Evolutionary conservation across 192 early-diverging fungal genomes (phyloP).

Genomic region (Backusella westeae): DNA sequence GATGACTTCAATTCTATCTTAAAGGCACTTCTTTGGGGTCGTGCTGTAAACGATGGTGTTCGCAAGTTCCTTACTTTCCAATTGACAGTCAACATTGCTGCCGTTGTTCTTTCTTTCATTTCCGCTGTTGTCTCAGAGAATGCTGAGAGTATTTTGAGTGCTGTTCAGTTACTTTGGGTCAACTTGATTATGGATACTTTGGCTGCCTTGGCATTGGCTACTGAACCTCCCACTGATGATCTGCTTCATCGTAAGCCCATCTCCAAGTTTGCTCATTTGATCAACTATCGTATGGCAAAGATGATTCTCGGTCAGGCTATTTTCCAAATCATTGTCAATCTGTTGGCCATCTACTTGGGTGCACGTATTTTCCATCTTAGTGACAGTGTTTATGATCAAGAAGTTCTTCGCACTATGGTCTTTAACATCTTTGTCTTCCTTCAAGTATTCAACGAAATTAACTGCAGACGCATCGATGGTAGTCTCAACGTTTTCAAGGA

Average conservation of each 20-base stretch:
- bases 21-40: conserved; percentile 77
- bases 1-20: conserved; percentile 86
- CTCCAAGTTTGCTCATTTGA: conserved; percentile 70
- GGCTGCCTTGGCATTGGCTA: conserved; percentile 86
- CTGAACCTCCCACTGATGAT: conserved; percentile 84
- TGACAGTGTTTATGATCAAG: conserved; percentile 31
- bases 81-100: conserved; percentile 80
- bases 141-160: conserved; percentile 74
- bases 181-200: conserved; percentile 95
- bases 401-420: conserved; percentile 69
- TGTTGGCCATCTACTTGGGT: conserved; percentile 57
- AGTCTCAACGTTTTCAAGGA: conserved; percentile 87
- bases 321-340: conserved; percentile 83
- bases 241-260: conserved; percentile 80
- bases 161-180: conserved; percentile 92
- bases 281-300: conserved; percentile 86
- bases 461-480: conserved; percentile 81
- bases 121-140: conserved; percentile 62
- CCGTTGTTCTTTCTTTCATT: conserved; percentile 69
- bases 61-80: conserved; percentile 89
- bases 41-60: conserved; percentile 78
- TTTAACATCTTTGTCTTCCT: conserved; percentile 95
- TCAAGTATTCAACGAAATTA: conserved; percentile 94
- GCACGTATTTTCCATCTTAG: conserved; percentile 59
- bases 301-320: conserved; percentile 87